These are phyloP conservation scores for Heterobasidion annosum DNA, from an alignment of 1,284 basidiomycete species.

Conservation along the genomic window DNA sequence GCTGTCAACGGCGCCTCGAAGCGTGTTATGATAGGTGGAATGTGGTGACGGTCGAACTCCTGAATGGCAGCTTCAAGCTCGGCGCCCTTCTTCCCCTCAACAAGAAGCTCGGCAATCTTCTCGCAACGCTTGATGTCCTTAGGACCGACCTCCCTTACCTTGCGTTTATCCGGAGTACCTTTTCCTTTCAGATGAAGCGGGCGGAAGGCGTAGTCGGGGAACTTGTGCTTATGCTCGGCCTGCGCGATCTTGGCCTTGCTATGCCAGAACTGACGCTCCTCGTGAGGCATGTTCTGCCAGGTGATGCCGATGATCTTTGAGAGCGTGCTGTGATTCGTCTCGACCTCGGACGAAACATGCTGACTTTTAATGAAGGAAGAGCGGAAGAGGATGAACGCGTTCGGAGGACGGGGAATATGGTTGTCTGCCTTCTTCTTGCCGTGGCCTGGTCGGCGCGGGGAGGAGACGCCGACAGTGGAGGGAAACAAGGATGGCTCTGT, in stretches of 20 bases:
- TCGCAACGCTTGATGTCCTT: conserved; percentile 63
- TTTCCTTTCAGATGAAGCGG: conserved; percentile 43
- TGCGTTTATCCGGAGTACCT: conserved; percentile 42
- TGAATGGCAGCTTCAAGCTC: conserved; percentile 64
- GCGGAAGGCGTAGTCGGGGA: conserved; percentile 63
- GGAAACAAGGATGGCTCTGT: conserved; percentile 33
- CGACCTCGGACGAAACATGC: conserved; percentile 66
- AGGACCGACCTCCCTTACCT: conserved; percentile 57
- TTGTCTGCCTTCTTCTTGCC: conserved; percentile 61
- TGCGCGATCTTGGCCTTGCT: conserved; percentile 53
- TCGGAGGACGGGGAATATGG: conserved; percentile 80
- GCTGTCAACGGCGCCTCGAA: conserved; percentile 69
- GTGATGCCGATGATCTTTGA: conserved; percentile 67
- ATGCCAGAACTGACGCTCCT: conserved; percentile 66
- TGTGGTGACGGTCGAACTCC: conserved; percentile 62
- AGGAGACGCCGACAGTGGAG: conserved; percentile 23
- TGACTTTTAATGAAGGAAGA: conserved; percentile 71
- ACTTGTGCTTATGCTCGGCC: conserved; percentile 60
- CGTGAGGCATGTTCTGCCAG: conserved; percentile 62
- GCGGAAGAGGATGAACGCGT: conserved; percentile 87
- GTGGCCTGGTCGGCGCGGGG: conserved; percentile 26
- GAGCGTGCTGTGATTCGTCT: conserved; percentile 73
- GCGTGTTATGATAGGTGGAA: conserved; percentile 54
- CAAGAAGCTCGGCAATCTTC: conserved; percentile 71
- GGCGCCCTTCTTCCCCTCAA: conserved; percentile 63